phyloP scores from a whole-genome alignment of 2,329 filamentous ascomycete genomes.

The Aaosphaeria arxii region DNA sequence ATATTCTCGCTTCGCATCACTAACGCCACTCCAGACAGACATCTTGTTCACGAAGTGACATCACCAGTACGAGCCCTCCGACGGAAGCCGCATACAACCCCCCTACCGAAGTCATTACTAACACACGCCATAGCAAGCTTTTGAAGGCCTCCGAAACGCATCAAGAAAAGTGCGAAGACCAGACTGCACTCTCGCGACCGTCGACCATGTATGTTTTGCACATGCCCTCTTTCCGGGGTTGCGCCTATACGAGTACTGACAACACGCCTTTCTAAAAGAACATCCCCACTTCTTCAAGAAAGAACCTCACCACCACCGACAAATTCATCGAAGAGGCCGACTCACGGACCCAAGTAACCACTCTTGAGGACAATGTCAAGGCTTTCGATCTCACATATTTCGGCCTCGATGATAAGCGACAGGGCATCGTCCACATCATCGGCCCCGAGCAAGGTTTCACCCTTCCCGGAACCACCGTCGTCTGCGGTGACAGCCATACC shows the following conservation, averaged over 20 bases:
- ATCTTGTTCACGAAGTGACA: conserved; percentile 97
- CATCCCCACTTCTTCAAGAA: conserved; percentile 85
- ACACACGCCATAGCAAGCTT: conserved; percentile 69
- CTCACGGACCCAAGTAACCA: conserved; percentile 89
- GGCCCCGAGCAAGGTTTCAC: conserved; percentile 99
- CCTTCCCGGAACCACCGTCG: conserved; percentile 91
- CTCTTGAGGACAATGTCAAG: conserved; percentile 95
- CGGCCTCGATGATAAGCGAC: conserved; percentile 90
- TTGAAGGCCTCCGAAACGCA: conserved; percentile 90
- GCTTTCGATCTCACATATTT: conserved; percentile 97
- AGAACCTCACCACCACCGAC: conserved; percentile 88
- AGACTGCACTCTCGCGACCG: conserved; percentile 94
- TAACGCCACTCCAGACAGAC: conserved; percentile 63
- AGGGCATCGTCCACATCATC: conserved; percentile 98
- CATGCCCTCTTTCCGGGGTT: neutral
- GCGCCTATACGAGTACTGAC: conserved; percentile 6
- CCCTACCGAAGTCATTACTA: too few relatives aligned
- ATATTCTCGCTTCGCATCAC: conserved; percentile 2
- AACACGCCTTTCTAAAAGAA: conserved; percentile 57
- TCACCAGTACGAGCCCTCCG: conserved; percentile 66
- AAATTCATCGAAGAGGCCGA: conserved; percentile 95
- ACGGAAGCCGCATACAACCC: neutral
- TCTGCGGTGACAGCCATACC: conserved; percentile 97
- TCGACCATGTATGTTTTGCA: conserved; percentile 75
- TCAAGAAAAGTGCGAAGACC: conserved; percentile 84